Evolutionary conservation across 495 filamentous ascomycete species (phyloP).

Genomic region (Talaromyces adpressus): DNA sequence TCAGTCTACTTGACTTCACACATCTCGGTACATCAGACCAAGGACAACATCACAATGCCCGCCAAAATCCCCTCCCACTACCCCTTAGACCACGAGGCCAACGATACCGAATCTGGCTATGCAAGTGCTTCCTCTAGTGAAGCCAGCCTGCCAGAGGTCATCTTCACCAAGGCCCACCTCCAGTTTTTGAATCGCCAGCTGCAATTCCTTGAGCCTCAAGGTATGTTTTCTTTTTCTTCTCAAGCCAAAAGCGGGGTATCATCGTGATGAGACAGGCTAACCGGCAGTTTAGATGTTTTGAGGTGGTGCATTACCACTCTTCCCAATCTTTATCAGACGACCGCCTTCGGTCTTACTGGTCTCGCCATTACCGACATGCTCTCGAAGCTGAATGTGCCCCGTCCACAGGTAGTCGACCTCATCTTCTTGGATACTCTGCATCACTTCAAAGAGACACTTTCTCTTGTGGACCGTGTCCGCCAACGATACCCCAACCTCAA

Average conservation of each 20-base stretch:
- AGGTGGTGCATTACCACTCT: slow-evolving; percentile 88
- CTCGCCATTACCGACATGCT: slow-evolving; percentile 94
- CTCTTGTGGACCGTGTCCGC: slow-evolving; percentile 72
- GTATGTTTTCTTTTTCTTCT: slow-evolving; percentile 27
- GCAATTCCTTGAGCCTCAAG: slow-evolving; percentile 70
- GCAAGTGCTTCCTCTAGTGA: slow-evolving; percentile 65
- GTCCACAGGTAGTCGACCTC: slow-evolving; percentile 65
- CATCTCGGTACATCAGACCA: background rate
- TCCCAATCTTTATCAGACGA: slow-evolving; percentile 89
- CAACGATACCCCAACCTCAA: slow-evolving; percentile 68
- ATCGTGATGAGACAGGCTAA: background rate
- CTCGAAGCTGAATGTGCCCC: slow-evolving; percentile 69
- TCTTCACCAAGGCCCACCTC: slow-evolving; percentile 83
- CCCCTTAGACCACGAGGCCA: slow-evolving; percentile 33
- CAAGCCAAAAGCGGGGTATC: slow-evolving; percentile 3
- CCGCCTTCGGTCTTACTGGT: slow-evolving; percentile 93
- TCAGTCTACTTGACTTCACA: background rate
- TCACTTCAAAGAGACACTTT: slow-evolving; percentile 87
- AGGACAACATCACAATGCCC: slow-evolving; percentile 10
- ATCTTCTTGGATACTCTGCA: slow-evolving; percentile 97
- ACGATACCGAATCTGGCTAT: slow-evolving; percentile 76
- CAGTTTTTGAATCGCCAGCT: slow-evolving; percentile 85
- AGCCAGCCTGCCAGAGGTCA: slow-evolving; percentile 62
- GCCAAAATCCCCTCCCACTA: slow-evolving; percentile 32
- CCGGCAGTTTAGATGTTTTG: slow-evolving; percentile 58